These are phyloP conservation scores for Pythium insidiosum DNA, from an alignment of 352 stramenopile species.

Conservation along the genomic window DNA sequence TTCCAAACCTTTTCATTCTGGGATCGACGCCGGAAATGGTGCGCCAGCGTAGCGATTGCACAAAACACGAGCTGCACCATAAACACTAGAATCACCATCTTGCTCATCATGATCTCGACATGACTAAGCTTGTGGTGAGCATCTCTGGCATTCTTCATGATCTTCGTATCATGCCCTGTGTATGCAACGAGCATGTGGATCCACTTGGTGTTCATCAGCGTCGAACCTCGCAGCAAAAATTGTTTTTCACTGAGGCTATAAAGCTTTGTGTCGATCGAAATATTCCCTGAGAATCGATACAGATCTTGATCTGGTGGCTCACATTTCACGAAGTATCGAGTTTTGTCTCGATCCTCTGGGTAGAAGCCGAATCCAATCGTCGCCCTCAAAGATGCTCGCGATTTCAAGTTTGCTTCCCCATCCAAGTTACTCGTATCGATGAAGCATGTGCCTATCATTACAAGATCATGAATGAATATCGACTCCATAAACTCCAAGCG, in stretches of 20 bases:
- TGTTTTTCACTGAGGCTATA: conserved; percentile 71
- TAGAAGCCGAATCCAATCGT: conserved; percentile 28
- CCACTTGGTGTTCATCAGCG: conserved; percentile 79
- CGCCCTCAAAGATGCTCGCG: conserved; percentile 32
- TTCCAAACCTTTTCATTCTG: conserved; percentile 10
- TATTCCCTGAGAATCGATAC: conserved; percentile 69
- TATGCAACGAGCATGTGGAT: conserved; percentile 66
- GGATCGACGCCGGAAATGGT: conserved; percentile 15
- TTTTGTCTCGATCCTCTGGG: conserved; percentile 23
- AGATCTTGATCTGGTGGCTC: conserved; percentile 71
- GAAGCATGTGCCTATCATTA: conserved; percentile 58
- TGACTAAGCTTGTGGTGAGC: conserved; percentile 79
- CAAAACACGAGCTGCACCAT: conserved; percentile 62
- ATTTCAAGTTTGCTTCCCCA: conserved; percentile 74
- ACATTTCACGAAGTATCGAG: conserved; percentile 62
- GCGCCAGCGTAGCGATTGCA: conserved; percentile 32
- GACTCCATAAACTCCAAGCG: too few relatives aligned
- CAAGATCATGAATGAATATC: too few relatives aligned
- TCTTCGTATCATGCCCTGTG: conserved; percentile 85
- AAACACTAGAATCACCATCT: conserved; percentile 72
- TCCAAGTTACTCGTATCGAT: conserved; percentile 83
- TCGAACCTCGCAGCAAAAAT: conserved; percentile 62
- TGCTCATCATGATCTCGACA: conserved; percentile 73
- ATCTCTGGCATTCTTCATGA: conserved; percentile 84
- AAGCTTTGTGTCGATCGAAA: conserved; percentile 48